Evolutionary conservation across 2,329 filamentous ascomycete genomes (phyloP).

Genomic region (Botrytis elliptica): DNA sequence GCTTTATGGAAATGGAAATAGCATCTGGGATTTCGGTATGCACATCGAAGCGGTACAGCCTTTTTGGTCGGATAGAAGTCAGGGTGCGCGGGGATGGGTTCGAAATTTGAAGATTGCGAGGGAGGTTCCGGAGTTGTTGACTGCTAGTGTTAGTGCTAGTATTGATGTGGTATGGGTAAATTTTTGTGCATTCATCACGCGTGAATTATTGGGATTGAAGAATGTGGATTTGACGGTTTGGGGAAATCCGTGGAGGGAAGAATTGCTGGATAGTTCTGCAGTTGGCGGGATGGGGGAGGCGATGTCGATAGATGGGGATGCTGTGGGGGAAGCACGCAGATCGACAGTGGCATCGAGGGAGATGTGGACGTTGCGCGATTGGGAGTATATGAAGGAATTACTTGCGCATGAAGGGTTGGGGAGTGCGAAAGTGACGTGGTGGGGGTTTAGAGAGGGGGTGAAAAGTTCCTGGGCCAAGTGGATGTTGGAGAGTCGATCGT

Average conservation of each 20-base stretch:
- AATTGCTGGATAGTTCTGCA: not conserved
- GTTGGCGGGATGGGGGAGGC: not conserved
- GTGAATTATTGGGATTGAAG: constrained; percentile 18
- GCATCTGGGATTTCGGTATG: constrained; percentile 33
- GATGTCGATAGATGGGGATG: not conserved
- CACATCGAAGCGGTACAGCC: constrained; percentile 29
- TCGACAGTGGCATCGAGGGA: not conserved
- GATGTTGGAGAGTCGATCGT: constrained; percentile 32
- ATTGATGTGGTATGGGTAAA: constrained; percentile 28
- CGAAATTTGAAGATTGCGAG: constrained; percentile 30
- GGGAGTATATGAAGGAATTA: constrained; percentile 29
- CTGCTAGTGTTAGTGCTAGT: not conserved
- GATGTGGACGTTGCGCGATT: constrained; percentile 28
- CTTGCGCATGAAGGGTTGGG: constrained; percentile 24
- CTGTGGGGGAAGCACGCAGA: not conserved
- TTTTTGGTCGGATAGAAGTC: constrained; percentile 31
- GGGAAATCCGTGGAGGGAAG: constrained; percentile 8
- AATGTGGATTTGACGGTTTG: constrained; percentile 35
- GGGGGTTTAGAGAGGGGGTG: constrained; percentile 29
- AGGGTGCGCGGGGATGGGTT: constrained; percentile 25
- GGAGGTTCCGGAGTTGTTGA: constrained; percentile 24
- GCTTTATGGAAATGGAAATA: constrained; percentile 29
- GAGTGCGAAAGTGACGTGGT: constrained; percentile 31
- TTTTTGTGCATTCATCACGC: constrained; percentile 21
- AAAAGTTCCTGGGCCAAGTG: constrained; percentile 30